Evolutionary conservation across 345 rosid species (phyloP).

Genomic region (Barbarea vulgaris): DNA sequence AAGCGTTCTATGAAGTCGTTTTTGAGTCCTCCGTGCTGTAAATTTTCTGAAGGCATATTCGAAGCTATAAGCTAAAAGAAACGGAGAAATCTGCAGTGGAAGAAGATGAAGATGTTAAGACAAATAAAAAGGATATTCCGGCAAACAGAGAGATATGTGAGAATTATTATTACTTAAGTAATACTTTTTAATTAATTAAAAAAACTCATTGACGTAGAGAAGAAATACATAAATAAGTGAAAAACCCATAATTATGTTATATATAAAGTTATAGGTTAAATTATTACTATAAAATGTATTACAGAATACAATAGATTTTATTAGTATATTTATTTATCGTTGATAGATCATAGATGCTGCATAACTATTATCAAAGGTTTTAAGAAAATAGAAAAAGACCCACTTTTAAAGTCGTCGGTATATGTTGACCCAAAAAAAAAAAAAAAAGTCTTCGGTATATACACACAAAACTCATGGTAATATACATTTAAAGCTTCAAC

Average conservation of each 20-base stretch:
- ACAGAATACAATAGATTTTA: too few relatives aligned
- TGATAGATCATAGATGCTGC: too few relatives aligned
- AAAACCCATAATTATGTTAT: too few relatives aligned
- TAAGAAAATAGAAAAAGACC: constrained; percentile 1
- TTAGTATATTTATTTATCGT: too few relatives aligned
- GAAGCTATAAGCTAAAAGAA: not conserved
- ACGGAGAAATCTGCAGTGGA: not conserved
- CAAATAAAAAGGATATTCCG: not conserved
- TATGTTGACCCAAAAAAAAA: too few relatives aligned
- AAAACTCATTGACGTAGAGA: not conserved
- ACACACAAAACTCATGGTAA: not conserved
- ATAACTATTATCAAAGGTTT: not conserved
- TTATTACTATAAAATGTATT: too few relatives aligned
- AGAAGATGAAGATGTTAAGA: not conserved
- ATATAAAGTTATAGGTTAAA: too few relatives aligned
- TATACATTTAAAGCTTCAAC: not conserved
- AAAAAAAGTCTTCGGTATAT: not conserved
- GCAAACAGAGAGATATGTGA: not conserved
- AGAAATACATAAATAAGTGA: too few relatives aligned
- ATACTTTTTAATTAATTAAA: not conserved
- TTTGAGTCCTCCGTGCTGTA: not conserved
- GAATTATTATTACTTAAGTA: not conserved
- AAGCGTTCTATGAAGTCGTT: not conserved
- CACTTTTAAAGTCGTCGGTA: not conserved
- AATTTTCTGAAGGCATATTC: not conserved